A percentile compares a stretch with the other conserved stretches of the same genome.
Evolutionary conservation across 345 rosid genomes (phyloP).

Genomic region (Abelmoschus esculentus): DNA sequence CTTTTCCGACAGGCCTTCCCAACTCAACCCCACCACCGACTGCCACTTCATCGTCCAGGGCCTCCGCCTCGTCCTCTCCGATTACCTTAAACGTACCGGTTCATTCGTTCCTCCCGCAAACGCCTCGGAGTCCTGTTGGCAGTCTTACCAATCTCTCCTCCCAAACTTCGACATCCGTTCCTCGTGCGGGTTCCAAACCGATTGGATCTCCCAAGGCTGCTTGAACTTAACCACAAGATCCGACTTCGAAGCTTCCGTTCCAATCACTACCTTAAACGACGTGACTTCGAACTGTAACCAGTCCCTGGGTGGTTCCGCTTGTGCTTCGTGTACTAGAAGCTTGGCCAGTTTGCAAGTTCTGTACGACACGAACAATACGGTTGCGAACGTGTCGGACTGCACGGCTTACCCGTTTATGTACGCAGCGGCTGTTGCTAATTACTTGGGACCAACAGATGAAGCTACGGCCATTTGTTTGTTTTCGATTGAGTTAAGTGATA

Average conservation of each 20-base stretch:
- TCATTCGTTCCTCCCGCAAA: background rate
- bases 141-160: background rate
- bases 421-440: conserved; percentile 60
- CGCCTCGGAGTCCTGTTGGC: background rate
- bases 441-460: conserved; percentile 53
- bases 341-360: background rate
- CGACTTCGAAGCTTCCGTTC: background rate
- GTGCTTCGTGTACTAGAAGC: background rate
- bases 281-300: background rate
- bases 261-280: background rate
- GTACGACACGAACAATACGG: conserved; percentile 22
- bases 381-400: conserved; percentile 66
- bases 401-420: conserved; percentile 49
- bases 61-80: background rate
- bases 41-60: background rate
- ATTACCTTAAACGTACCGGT: background rate
- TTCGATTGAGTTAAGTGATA: conserved; percentile 25
- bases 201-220: background rate
- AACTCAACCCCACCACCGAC: background rate
- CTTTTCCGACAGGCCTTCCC: background rate
- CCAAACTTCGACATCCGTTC: background rate
- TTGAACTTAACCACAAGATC: background rate
- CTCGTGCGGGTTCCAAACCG: background rate
- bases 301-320: background rate
- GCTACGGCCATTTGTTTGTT: conserved; percentile 66